phyloP scores from a whole-genome alignment of 768 basidiomycete species.

The Suillus weaverae region DNA sequence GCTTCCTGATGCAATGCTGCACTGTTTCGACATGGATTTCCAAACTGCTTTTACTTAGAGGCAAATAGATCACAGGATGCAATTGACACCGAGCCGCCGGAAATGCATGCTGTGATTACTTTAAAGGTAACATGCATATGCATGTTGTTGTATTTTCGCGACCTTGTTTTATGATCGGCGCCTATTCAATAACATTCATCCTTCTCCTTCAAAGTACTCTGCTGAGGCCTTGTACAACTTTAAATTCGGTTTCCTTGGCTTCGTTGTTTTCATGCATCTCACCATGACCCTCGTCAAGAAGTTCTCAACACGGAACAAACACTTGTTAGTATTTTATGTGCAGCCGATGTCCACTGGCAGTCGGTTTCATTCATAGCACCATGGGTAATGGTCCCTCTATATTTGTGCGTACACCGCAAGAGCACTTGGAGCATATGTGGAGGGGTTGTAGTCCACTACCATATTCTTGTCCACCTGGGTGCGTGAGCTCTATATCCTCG shows the following conservation, averaged over 20 bases:
- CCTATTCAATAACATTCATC: not conserved
- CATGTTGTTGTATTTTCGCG: not conserved
- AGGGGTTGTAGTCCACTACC: not conserved
- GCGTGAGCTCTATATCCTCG: not conserved
- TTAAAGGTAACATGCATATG: too few relatives aligned
- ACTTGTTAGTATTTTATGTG: not conserved
- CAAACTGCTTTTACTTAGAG: not conserved
- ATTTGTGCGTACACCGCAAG: slow-evolving; percentile 14
- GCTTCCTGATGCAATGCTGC: not conserved
- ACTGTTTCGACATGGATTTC: not conserved
- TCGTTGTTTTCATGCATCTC: not conserved
- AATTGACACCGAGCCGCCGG: too few relatives aligned
- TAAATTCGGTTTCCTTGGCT: slow-evolving; percentile 1
- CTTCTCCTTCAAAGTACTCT: not conserved
- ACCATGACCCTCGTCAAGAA: not conserved
- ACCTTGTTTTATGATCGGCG: not conserved
- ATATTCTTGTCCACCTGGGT: slow-evolving; percentile 6
- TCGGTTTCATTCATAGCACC: not conserved
- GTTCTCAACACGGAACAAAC: not conserved
- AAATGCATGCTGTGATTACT: too few relatives aligned
- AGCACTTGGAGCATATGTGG: slow-evolving; percentile 13
- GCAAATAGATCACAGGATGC: too few relatives aligned
- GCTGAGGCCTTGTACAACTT: not conserved
- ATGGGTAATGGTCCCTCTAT: slow-evolving; percentile 11
- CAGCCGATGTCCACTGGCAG: not conserved